Conservation (phyloP, 2,329 filamentous ascomycete genomes). For the Exophiala sideris region DNA sequence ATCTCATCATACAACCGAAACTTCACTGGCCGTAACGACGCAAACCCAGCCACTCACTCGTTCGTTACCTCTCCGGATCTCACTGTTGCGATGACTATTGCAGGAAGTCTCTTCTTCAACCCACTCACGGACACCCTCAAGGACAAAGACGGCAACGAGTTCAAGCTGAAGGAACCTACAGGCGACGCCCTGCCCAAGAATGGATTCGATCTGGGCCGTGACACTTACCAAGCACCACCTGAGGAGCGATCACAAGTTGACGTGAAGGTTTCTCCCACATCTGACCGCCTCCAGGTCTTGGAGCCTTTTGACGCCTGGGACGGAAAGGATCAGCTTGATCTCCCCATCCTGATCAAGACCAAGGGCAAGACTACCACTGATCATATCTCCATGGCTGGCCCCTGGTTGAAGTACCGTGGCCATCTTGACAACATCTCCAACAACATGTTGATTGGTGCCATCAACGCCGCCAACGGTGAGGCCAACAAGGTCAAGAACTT, state of each 20-base stretch:
- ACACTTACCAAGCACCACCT: constrained; percentile 96
- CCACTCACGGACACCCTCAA: constrained; percentile 87
- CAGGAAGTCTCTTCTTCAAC: constrained; percentile 88
- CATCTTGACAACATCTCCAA: constrained; percentile 99
- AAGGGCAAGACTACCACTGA: constrained; percentile 96
- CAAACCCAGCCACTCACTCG: constrained; percentile 89
- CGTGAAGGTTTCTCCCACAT: constrained; percentile 82
- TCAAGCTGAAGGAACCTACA: constrained; percentile 75
- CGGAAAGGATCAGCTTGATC: constrained; percentile 78
- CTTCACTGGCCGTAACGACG: constrained; percentile 97
- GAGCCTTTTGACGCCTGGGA: constrained; percentile 84
- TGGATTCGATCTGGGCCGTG: constrained; percentile 85
- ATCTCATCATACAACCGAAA: constrained; percentile 99
- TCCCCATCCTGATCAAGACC: constrained; percentile 94
- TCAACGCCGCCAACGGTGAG: constrained; percentile 92
- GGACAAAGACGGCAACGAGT: constrained; percentile 95
- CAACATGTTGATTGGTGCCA: constrained; percentile 98
- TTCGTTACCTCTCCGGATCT: constrained; percentile 90
- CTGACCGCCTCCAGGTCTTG: constrained; percentile 91
- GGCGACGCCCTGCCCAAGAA: constrained; percentile 74
- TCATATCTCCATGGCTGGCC: constrained; percentile 95
- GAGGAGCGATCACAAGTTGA: constrained; percentile 67
- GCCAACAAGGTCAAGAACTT: constrained; percentile 97
- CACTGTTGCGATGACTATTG: constrained; percentile 80
- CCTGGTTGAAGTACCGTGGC: constrained; percentile 98